Base-by-base conservation (phyloP, 805 yeast species). In the Ogataea populi-albae region DNA sequence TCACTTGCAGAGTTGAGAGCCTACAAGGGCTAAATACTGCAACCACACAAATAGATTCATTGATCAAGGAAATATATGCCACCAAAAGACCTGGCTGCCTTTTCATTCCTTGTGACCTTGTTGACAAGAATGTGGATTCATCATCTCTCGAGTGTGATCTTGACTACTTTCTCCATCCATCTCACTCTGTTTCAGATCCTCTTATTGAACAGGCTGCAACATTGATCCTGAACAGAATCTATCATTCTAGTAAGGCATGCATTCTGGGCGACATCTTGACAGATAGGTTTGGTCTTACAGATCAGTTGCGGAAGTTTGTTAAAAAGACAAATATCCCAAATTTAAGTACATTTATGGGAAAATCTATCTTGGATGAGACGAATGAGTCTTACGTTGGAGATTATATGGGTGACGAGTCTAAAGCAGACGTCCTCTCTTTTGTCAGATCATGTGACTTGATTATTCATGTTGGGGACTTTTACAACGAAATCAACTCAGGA, bases 31-130 rank as follows among this genome's bases (percentile, higher is more conserved):
- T 76, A 6, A 45, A 55, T 0, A 57, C 61, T 7, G 84, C 80
- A 1, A 65, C 80, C 22, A 61, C 62, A 16, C 77, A 82, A 55
- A 75, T 89, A 36, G 97, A 89, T 57, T 62, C 64, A 16, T 82
- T 86, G 5, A 72, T 89, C 37, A 53, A 51, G 28, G 64, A 69
- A 12, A 76, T 86, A 18, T 62, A 76, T 45, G 64, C 57, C 24
- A 66, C 73, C 30, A 77, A 81, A 24, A 77, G 80, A 55, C 97
- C 97, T 0, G 96, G 95, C 11, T 88, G 83, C 52, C 56, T 88
- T 32, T 86, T 77, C 55, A 57, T 89, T 30, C 96, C 97, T 2
- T 64, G 73, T 27, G 89, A 88, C 55, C 57, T 85, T 46, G 74
- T 77, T 7, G 76, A 78, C 35, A 41, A 48, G 10, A 23, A 52